phyloP scores from a whole-genome alignment of 768 basidiomycete genomes.

The Lactarius hengduanensis region DNA sequence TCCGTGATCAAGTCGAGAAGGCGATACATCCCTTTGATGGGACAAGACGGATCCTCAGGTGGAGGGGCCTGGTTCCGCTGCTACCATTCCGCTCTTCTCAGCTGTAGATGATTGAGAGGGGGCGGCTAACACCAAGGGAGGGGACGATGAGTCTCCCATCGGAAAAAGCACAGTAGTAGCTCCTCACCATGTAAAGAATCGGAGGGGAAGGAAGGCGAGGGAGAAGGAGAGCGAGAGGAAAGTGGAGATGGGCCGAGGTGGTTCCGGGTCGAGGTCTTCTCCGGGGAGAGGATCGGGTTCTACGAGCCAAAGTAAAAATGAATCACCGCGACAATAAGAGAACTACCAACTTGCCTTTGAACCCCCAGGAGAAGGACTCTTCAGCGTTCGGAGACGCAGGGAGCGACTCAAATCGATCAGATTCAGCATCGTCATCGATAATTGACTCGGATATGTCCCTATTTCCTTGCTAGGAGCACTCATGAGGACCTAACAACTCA shows the following conservation, averaged over 20 bases:
- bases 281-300: neutral
- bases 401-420: slow-evolving; percentile 19
- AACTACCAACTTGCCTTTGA: slow-evolving; percentile 6
- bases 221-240: neutral
- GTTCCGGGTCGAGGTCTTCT: neutral
- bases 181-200: neutral
- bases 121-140: neutral
- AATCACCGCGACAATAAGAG: neutral
- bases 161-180: no score
- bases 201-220: neutral
- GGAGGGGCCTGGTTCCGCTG: neutral
- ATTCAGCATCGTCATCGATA: slow-evolving; percentile 1
- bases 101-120: neutral
- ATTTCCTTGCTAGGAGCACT: neutral
- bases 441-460: slow-evolving; percentile 3
- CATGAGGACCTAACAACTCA: neutral
- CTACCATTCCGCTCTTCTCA: neutral
- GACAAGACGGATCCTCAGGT: slow-evolving; percentile 17
- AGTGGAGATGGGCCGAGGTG: neutral
- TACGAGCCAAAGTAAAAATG: neutral
- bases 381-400: slow-evolving; percentile 15
- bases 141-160: neutral
- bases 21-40: slow-evolving; percentile 49
- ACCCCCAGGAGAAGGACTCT: neutral
- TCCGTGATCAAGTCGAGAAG: slow-evolving; percentile 55